Conservation (phyloP, 2,329 filamentous ascomycete genomes). For the Exophiala dermatitidis region DNA sequence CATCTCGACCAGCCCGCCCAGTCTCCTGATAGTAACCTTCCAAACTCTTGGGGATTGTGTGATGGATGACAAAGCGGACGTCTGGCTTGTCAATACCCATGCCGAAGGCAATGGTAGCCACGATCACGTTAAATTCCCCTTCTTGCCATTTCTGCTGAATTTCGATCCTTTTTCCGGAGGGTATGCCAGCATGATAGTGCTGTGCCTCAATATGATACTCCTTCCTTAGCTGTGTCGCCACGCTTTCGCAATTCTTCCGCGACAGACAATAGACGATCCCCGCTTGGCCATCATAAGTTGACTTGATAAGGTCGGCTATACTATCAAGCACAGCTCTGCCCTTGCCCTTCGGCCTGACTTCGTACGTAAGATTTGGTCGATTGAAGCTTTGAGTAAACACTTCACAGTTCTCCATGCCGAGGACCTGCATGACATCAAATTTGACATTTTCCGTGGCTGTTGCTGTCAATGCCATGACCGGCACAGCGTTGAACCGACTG, state of each 20-base stretch:
- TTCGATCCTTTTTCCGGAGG: slow-evolving; percentile 57
- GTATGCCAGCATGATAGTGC: slow-evolving; percentile 80
- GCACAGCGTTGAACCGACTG: slow-evolving; percentile 65
- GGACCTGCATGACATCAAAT: slow-evolving; percentile 80
- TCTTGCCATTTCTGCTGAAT: slow-evolving; percentile 79
- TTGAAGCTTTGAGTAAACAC: slow-evolving; percentile 93
- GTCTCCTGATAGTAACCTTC: slow-evolving; percentile 99
- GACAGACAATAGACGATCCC: slow-evolving; percentile 94
- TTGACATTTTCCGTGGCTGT: slow-evolving; percentile 93
- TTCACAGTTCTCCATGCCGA: slow-evolving; percentile 72
- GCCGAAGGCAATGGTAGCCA: slow-evolving; percentile 95
- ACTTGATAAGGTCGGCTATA: slow-evolving; percentile 57
- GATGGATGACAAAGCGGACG: slow-evolving; percentile 92
- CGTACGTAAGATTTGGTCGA: slow-evolving; percentile 86
- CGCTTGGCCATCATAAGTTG: slow-evolving; percentile 61
- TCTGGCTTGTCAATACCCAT: slow-evolving; percentile 99
- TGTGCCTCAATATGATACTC: slow-evolving; percentile 62
- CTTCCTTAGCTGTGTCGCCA: slow-evolving; percentile 61
- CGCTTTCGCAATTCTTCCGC: slow-evolving; percentile 69
- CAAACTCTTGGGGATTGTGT: slow-evolving; percentile 84
- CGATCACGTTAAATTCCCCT: slow-evolving; percentile 75
- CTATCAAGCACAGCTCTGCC: slow-evolving; percentile 47
- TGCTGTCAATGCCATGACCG: slow-evolving; percentile 89
- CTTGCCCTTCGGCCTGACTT: slow-evolving; percentile 66
- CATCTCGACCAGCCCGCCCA: slow-evolving; percentile 86